These are phyloP conservation scores for Sugiyamaella mastotermitis DNA, from an alignment of 805 yeast genomes.

Conservation along the genomic window DNA sequence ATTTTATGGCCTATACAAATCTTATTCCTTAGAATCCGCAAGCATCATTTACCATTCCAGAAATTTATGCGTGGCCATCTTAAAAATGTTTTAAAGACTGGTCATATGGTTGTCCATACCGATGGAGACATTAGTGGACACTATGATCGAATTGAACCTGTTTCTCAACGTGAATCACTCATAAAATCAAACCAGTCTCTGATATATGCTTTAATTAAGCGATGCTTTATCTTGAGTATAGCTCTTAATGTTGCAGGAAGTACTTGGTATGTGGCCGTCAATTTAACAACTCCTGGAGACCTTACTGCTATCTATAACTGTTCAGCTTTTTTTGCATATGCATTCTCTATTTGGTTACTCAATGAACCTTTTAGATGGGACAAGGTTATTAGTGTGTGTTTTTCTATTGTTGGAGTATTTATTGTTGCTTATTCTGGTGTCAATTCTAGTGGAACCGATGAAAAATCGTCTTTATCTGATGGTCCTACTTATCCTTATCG, in stretches of 20 bases:
- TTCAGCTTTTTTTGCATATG: slow-evolving; percentile 81
- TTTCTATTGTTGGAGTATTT: slow-evolving; percentile 71
- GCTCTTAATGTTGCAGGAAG: slow-evolving; percentile 70
- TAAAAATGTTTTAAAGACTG: slow-evolving; percentile 20
- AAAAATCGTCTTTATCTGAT: not conserved
- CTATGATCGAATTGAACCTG: not conserved
- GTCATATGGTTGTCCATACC: too few species aligned
- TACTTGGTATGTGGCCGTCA: slow-evolving; percentile 83
- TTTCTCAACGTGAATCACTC: not conserved
- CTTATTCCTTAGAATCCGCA: slow-evolving; percentile 40
- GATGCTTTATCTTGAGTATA: slow-evolving; percentile 42
- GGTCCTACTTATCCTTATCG: slow-evolving; percentile 46
- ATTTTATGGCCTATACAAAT: slow-evolving; percentile 67
- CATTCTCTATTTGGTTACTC: slow-evolving; percentile 72
- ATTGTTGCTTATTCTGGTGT: slow-evolving; percentile 60
- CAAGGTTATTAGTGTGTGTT: slow-evolving; percentile 60
- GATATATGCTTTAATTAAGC: slow-evolving; percentile 29
- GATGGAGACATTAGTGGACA: slow-evolving; percentile 12
- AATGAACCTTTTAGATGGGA: slow-evolving; percentile 57
- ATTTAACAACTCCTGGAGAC: slow-evolving; percentile 73
- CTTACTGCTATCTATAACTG: slow-evolving; percentile 89
- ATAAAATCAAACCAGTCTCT: not conserved
- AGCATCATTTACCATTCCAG: slow-evolving; percentile 31
- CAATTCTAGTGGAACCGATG: slow-evolving; percentile 2
- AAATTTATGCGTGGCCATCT: slow-evolving; percentile 18